Evolutionary conservation across 495 filamentous ascomycete species (phyloP).

Genomic region (Articulospora tetracladia): DNA sequence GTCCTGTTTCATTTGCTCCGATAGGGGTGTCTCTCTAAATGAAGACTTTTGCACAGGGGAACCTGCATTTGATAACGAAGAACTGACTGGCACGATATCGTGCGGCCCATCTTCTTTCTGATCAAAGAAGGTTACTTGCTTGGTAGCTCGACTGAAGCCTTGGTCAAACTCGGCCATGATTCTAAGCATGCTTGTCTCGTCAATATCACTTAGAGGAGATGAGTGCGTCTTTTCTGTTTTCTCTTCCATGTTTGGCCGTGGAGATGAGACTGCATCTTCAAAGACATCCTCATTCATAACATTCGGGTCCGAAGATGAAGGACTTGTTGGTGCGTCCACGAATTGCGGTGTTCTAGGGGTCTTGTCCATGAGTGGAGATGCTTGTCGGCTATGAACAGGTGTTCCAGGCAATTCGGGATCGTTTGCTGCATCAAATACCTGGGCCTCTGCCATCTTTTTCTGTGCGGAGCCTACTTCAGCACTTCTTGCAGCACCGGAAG

Average conservation of each 20-base stretch:
- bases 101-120: constrained; percentile 7
- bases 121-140: background rate
- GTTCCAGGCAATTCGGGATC: background rate
- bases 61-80: background rate
- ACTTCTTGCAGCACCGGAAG: background rate
- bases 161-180: constrained; percentile 41
- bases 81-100: too few relatives aligned
- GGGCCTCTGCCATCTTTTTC: background rate
- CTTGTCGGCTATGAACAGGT: background rate
- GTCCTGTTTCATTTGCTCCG: background rate
- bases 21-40: background rate
- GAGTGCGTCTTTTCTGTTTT: constrained; percentile 27
- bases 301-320: constrained; percentile 18
- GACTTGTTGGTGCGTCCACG: constrained; percentile 44
- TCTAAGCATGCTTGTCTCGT: constrained; percentile 41
- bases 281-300: constrained; percentile 8
- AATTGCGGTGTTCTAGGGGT: constrained; percentile 26
- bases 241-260: background rate
- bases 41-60: background rate
- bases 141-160: background rate
- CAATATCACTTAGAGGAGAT: constrained; percentile 38
- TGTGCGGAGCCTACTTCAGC: background rate
- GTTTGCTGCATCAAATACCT: background rate
- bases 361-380: background rate
- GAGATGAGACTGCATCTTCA: constrained; percentile 23